Evolutionary conservation across 768 basidiomycete genomes (phyloP).

Genomic region (Auricularia sp.): DNA sequence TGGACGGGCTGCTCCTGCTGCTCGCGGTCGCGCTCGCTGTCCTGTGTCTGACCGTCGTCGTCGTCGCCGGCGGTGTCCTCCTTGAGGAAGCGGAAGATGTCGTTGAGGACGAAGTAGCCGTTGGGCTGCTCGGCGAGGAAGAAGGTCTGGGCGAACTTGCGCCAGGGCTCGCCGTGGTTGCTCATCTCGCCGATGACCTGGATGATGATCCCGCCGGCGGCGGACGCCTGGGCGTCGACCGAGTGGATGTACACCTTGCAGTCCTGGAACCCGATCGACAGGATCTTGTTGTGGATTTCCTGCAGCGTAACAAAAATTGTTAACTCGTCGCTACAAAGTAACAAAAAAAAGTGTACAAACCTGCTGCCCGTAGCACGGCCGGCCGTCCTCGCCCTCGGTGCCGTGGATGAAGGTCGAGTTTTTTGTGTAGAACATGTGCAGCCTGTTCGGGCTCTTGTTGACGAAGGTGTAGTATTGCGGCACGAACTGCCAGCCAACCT

Average conservation of each 20-base stretch:
- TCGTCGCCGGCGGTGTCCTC: constrained; percentile 83
- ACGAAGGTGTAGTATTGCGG: constrained; percentile 99
- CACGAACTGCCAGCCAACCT: constrained; percentile 99
- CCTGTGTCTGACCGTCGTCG: constrained; percentile 40
- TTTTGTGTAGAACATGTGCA: constrained; percentile 99
- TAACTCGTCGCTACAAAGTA: no score
- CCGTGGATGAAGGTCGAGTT: constrained; percentile 94
- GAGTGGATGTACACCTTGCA: constrained; percentile 99
- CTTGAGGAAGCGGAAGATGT: constrained; percentile 99
- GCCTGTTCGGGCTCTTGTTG: constrained; percentile 91
- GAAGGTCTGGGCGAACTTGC: constrained; percentile 98
- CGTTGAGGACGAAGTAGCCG: constrained; percentile 98
- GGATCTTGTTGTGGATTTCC: constrained; percentile 97
- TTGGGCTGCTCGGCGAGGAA: constrained; percentile 99
- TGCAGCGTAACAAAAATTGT: constrained; percentile 21
- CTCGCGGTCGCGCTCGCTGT: constrained; percentile 24
- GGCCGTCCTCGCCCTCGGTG: constrained; percentile 89
- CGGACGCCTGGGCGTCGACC: constrained; percentile 93
- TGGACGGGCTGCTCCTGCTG: constrained; percentile 21
- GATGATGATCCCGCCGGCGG: constrained; percentile 93
- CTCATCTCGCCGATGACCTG: constrained; percentile 99
- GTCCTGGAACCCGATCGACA: constrained; percentile 85
- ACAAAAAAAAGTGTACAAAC: constrained; percentile 36
- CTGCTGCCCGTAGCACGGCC: constrained; percentile 87
- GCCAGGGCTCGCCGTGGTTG: constrained; percentile 84